These are phyloP conservation scores for Candida railenensis DNA, from an alignment of 805 yeast species.

Conservation along the genomic window DNA sequence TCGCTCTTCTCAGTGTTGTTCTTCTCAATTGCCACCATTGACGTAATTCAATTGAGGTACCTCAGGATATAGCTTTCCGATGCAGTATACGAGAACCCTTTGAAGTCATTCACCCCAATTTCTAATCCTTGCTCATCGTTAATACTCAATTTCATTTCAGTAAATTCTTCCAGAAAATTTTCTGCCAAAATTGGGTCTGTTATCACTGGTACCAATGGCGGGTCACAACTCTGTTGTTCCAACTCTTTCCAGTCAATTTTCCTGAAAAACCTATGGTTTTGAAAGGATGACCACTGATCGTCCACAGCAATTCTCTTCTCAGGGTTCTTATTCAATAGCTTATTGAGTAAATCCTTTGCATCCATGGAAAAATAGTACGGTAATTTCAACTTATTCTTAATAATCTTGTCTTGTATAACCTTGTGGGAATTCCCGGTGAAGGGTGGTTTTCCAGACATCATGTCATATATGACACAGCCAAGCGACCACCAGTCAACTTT, in stretches of 20 bases:
- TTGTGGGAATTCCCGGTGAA: conserved; percentile 82
- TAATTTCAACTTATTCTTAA: conserved; percentile 60
- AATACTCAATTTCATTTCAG: conserved; percentile 55
- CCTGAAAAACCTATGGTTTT: conserved; percentile 73
- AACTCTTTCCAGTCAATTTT: conserved; percentile 68
- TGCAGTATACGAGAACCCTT: conserved; percentile 35
- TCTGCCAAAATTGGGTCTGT: conserved; percentile 83
- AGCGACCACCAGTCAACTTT: conserved; percentile 92
- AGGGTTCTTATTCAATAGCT: conserved; percentile 69
- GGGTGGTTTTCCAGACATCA: conserved; percentile 85
- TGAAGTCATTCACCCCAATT: conserved; percentile 12
- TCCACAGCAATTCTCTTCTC: conserved; percentile 55
- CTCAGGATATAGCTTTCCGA: conserved; percentile 27
- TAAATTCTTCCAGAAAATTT: conserved; percentile 79
- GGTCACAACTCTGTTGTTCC: conserved; percentile 44
- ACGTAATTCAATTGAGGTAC: conserved; percentile 8
- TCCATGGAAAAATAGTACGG: conserved; percentile 79
- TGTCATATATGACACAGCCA: conserved; percentile 77
- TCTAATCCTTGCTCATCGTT: conserved; percentile 1
- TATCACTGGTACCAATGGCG: conserved; percentile 82
- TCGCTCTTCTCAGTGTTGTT: too few relatives aligned
- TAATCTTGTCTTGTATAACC: conserved; percentile 71
- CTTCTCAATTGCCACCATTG: too few relatives aligned
- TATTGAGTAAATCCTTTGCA: conserved; percentile 70
- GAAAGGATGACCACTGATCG: conserved; percentile 52